Base-by-base conservation (phyloP, 805 yeast species). In the Candida berthetii region DNA sequence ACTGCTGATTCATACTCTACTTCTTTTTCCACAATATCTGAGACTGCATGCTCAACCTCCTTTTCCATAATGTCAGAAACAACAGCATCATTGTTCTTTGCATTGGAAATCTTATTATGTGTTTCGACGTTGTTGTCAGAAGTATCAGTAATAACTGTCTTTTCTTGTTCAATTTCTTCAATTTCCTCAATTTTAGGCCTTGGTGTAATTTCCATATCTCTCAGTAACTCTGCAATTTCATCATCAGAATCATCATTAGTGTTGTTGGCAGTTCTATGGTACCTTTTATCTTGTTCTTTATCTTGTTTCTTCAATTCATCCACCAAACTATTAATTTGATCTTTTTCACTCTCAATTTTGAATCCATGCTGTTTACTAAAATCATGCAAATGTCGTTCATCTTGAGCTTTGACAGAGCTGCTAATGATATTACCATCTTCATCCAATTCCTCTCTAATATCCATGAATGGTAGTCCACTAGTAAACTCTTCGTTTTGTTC, bases 361-460 rank as follows among this genome's bases (percentile, higher is more conserved):
- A 40, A 27, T 10, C 36, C 50, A 38, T 44, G 43, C 4, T 40
- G 16, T 20, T 52, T 47, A 8, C 58, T 53, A 22, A 62, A 48
- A 8, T 45, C 50, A 18, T 49, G 42, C 15, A 60, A 35, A 24
- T 44, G 47, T 42, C 51, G 52, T 19, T 49, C 51, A 31, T 55
- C 51, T 19, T 68, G 64, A 0, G 76, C 75, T 25, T 63, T 64
- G 3, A 78, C 65, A 3, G 64, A 49, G n/a, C 77, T 55, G 13
- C 46, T 58, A 1, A 84, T 55, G 1, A 89, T 71, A 45, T 85
- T 78, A 0, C 80, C 96, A n/a, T 85, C 80, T 1, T 86, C 96
- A 59, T 89, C 96, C 31, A 90, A 60, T 40, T 80, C 85, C 55
- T 89, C 97, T 40, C 80, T 70, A 18, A 90, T 90, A 43, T 89